Evolutionary conservation across 208 protist genomes (phyloP).

Genomic region (Leishmania gerbilli): DNA sequence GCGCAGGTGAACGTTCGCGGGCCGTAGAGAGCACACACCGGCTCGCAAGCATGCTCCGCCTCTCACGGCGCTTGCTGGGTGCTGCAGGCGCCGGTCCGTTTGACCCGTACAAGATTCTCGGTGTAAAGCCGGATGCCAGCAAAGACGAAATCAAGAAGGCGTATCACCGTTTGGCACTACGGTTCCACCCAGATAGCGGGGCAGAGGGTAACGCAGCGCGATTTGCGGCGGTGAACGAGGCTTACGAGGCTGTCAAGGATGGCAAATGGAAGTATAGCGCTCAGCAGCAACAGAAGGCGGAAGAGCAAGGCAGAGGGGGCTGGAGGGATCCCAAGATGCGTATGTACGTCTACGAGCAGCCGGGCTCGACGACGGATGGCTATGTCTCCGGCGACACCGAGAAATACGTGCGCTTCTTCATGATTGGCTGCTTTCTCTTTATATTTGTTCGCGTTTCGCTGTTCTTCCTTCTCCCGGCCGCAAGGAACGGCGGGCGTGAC

Average conservation of each 20-base stretch:
- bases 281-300: background rate
- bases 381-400: conserved; percentile 68
- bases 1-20: background rate
- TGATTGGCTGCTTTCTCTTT: conserved; percentile 60
- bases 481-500: background rate
- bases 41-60: conserved; percentile 32
- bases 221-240: conserved; percentile 83
- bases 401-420: conserved; percentile 49
- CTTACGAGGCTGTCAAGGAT: conserved; percentile 74
- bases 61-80: conserved; percentile 29
- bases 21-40: background rate
- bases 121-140: conserved; percentile 48
- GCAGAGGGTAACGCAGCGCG: conserved; percentile 70
- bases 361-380: conserved; percentile 73
- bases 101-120: conserved; percentile 85
- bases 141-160: conserved; percentile 76
- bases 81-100: conserved; percentile 63
- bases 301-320: conserved; percentile 12
- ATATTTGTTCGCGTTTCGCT: conserved; percentile 58
- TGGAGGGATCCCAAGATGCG: conserved; percentile 60
- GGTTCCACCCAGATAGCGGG: conserved; percentile 77
- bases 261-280: conserved; percentile 44
- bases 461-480: conserved; percentile 23
- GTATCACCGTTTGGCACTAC: conserved; percentile 70
- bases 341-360: conserved; percentile 84